Evolutionary conservation across 2,329 filamentous ascomycete genomes (phyloP), one percentile per base, ranked within the genome.

Genomic region (Aspergillus sp.): DNA sequence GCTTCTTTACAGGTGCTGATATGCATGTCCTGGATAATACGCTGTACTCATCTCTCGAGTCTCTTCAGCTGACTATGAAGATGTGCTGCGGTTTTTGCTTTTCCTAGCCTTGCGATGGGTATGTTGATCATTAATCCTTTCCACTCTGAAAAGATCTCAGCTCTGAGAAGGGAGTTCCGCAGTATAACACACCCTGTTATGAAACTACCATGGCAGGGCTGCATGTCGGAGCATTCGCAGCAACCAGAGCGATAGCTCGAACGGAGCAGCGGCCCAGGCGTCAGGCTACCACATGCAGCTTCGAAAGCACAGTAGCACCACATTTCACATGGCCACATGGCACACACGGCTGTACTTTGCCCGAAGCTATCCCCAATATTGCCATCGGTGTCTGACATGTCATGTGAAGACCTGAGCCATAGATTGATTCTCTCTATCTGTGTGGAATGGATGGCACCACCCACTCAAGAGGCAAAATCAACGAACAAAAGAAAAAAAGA

Each of bases 281-380:
- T 50, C 47, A 30, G 44, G 23, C 44, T 49, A 49, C 44, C 25
- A 23, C 11, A 27, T 49, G 44, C 23, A 49, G 15, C 21, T 49
- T 15, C 15, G 13, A 49, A 49, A 30, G 44, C 13, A 30, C 10
- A 32, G 25, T 30, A 50, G 23, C 47, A 50, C 47, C 47, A 30
- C 23, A 50, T 30, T 32, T 27, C 25, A 50, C 47, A 44, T 50
- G 47, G 47, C 47, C 47, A 50, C 47, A 50, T 50, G 47, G 47
- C 15, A 2, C 25, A 27, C 25, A 36, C 25, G 47, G 30, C 25
- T 30, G 47, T 17, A 11, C n/a, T 30, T 50, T 50, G 47, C 25
- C 25, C 47, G 25, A 30, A 17, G 23, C 47, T n/a, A 49, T 30
- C 15, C 32, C 32, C 25, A 19, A 10, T 49, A 49, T 27, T 15